Percentiles rank a stretch among this genome's conserved stretches.
phyloP scores from a whole-genome alignment of 1,284 basidiomycete species.

The Vanrija pseudolonga region DNA sequence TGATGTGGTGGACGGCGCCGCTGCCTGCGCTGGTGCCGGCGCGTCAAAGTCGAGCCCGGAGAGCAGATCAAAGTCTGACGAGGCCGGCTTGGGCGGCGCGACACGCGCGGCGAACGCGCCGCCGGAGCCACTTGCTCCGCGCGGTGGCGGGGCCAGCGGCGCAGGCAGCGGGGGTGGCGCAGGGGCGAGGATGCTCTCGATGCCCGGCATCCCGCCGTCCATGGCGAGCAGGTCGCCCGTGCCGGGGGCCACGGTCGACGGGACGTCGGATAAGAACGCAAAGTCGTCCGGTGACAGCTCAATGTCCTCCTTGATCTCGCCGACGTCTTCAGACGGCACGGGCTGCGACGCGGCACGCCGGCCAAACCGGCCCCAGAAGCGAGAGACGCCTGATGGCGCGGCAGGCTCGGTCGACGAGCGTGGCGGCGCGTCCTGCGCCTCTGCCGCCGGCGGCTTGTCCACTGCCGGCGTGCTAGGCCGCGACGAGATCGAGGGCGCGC shows the following conservation, averaged over 20 bases:
- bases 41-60: constrained; percentile 35
- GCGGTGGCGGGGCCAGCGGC: constrained; percentile 35
- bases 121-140: constrained; percentile 1
- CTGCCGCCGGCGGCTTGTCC: background rate
- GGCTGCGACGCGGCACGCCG: background rate
- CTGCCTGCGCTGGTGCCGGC: background rate
- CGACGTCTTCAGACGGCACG: background rate
- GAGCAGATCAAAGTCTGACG: constrained; percentile 35
- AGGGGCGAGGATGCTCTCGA: constrained; percentile 32
- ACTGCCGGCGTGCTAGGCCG: constrained; percentile 4
- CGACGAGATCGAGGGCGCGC: background rate
- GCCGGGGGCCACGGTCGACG: constrained; percentile 27
- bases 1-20: background rate
- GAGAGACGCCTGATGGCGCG: constrained; percentile 39
- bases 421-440: background rate
- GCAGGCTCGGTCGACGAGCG: constrained; percentile 2
- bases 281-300: constrained; percentile 47
- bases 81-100: constrained; percentile 9
- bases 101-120: constrained; percentile 25
- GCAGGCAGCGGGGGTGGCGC: constrained; percentile 26
- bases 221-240: constrained; percentile 38
- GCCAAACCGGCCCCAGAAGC: constrained; percentile 40
- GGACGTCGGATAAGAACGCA: constrained; percentile 46
- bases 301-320: constrained; percentile 26
- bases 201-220: constrained; percentile 26